Base-by-base conservation (phyloP, 129 eudicot species). In the Helianthus tuberosus region DNA sequence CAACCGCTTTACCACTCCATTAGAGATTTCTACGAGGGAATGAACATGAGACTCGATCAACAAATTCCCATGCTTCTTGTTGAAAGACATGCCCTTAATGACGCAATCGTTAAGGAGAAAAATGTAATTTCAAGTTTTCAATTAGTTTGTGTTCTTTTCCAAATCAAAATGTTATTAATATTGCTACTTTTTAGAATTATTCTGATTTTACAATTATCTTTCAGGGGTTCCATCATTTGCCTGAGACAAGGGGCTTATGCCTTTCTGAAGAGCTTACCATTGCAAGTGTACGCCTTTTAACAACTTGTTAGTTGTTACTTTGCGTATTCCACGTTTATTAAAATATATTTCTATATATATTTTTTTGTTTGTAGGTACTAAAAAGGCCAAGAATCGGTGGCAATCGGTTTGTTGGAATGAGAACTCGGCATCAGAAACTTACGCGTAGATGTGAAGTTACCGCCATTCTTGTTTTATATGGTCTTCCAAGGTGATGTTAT, bases 201-300 rank as follows among this genome's bases (percentile, higher is more conserved):
- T 77, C 63, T 81, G 72, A 84, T 64, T 39, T 65, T 20, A 20
- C 52, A 57, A 13, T 77, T 10, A 15, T 63, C 52, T 46, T 79
- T 15, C 85, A 94, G 99, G 99, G 99, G 7, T 84, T 82, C 73
- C 97, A 95, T 87, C 99, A 95, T 83, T 82, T 91, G 97, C 99
- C 99, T 36, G 99, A 95, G 83, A 95, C 99, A 66, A 91, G 99
- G 72, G 99, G 99, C 25, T 81, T 95, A 52, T 95, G 99, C 82
- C 93, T 95, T 73, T 95, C 99, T 39, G 99, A 95, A 77, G 97
- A 91, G 83, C 99, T 89, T 81, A 95, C 96, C 46, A 92, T 95
- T 67, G 49, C 94, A 50, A 87, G 97, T 77, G 99, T 95, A 91
- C 41, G 95, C 39, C 39, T 81, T 80, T 55, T 44, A 74, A 73